phyloP scores from a whole-genome alignment of 1,139 yeast species.

The Debaryomycetaceae sp. region DNA sequence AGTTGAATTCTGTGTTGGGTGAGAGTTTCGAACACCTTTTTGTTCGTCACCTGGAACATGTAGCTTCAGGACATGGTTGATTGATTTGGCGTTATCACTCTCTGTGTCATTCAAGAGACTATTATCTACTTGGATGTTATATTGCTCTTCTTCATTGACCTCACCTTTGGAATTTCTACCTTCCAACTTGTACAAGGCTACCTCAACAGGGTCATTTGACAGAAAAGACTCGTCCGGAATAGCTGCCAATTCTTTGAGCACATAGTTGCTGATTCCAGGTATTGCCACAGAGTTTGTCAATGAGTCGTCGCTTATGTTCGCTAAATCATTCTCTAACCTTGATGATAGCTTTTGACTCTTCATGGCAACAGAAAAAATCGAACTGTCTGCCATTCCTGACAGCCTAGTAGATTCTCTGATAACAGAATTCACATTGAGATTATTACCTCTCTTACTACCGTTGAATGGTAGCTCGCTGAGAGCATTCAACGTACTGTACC shows the following conservation, averaged over 20 bases:
- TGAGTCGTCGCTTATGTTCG: constrained; percentile 12
- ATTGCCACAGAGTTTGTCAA: constrained; percentile 41
- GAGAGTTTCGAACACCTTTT: neutral
- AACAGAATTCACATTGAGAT: constrained; percentile 5
- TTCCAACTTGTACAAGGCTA: constrained; percentile 73
- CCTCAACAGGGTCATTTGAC: constrained; percentile 60
- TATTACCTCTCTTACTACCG: constrained; percentile 14
- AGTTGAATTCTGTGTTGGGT: constrained; percentile 21
- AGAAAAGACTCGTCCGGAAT: constrained; percentile 73
- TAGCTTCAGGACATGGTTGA: neutral
- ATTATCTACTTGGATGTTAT: constrained; percentile 1
- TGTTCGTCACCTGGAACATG: neutral
- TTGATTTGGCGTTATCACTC: neutral
- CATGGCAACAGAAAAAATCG: constrained; percentile 33
- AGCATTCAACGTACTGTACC: constrained; percentile 40
- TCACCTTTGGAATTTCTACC: constrained; percentile 43
- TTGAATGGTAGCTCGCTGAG: constrained; percentile 40
- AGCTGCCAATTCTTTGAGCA: constrained; percentile 69
- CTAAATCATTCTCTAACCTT: constrained; percentile 8
- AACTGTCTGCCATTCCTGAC: constrained; percentile 32
- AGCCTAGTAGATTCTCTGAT: constrained; percentile 14
- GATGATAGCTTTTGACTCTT: constrained; percentile 20
- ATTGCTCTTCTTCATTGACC: neutral
- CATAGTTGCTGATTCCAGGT: constrained; percentile 62
- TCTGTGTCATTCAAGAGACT: neutral